phyloP scores from a whole-genome alignment of 1,284 basidiomycete species.

The Albatrellus sp. region DNA sequence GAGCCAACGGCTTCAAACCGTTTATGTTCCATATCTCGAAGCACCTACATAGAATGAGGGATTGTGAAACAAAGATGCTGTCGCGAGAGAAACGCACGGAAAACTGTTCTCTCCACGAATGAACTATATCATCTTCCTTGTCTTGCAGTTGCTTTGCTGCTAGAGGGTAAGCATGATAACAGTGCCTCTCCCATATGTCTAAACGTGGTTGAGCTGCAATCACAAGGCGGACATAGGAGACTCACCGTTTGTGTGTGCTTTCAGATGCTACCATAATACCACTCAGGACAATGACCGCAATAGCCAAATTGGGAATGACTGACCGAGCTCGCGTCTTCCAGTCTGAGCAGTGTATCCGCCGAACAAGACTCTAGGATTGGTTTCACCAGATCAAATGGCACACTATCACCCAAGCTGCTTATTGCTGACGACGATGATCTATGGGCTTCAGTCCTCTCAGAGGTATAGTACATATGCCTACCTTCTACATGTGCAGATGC shows the following conservation, averaged over 20 bases:
- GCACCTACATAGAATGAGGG: slow-evolving; percentile 23
- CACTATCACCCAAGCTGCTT: slow-evolving; percentile 33
- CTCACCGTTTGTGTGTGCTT: slow-evolving; percentile 45
- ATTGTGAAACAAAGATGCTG: slow-evolving; percentile 1
- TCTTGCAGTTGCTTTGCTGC: slow-evolving; percentile 31
- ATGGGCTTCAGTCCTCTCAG: neutral
- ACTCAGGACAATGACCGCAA: slow-evolving; percentile 8
- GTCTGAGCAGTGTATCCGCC: slow-evolving; percentile 49
- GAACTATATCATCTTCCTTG: slow-evolving; percentile 29
- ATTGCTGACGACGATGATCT: slow-evolving; percentile 28
- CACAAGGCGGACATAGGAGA: slow-evolving; percentile 7
- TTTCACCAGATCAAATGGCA: slow-evolving; percentile 48
- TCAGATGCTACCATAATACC: slow-evolving; percentile 33
- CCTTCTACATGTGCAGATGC: slow-evolving; percentile 42
- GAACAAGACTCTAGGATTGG: slow-evolving; percentile 63
- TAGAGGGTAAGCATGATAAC: slow-evolving; percentile 43
- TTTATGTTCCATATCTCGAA: slow-evolving; percentile 42
- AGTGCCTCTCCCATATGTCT: slow-evolving; percentile 64
- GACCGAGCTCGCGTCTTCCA: slow-evolving; percentile 62
- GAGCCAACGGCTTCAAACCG: slow-evolving; percentile 48
- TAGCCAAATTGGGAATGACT: slow-evolving; percentile 17
- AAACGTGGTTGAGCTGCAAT: slow-evolving; percentile 6
- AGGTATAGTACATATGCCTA: slow-evolving; percentile 14
- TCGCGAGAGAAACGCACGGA: slow-evolving; percentile 34
- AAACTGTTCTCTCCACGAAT: slow-evolving; percentile 57